Base-by-base conservation (phyloP, 768 basidiomycete species). In the Suillus bovinus region DNA sequence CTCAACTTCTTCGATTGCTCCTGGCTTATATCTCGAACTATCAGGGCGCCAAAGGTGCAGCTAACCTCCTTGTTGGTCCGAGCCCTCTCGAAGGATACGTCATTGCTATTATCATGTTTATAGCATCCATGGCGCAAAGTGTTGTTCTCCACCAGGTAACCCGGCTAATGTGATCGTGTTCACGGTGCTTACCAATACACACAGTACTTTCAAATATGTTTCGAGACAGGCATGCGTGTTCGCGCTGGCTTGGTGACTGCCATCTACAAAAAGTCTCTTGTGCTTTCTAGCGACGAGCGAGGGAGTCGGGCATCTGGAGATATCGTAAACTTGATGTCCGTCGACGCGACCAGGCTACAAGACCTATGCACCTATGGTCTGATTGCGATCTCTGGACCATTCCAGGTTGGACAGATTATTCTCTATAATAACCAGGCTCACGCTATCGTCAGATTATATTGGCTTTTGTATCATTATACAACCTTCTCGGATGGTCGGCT, bases 321-420 rank as follows among this genome's bases (percentile, higher is more conserved):
- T 71, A 95, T 97, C 39, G 94, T 97, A 65, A 98, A 97, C 71
- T 76, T 96, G 36, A 95, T 96, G 89, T 90, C 89, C 9, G 94
- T 96, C 16, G 93, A 94, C 66, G 85, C 93, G 0, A 87, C 84
- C 16, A 79, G 90, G 39, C 75, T 94, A 47, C 91, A 93, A 66
- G 92, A 94, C 63, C 79, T 94, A 29, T 91, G 90, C 71, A 85
- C 88, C 0, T 93, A 90, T 71, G 93, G 90, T 1, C 79, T 97
- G 47, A 95, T 96, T 63, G 82, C 87, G 4, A 82, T 96, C 70
- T 93, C 89, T 3, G 96, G 93, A 1, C 90, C 94, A 7, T 84
- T 93, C 71, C 94, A 94, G 81, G 90, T 84, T 80, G 57, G 77
- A 68, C 13, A 6, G n/a, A 24, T 14, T 24, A 9, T 2, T 20